Conservation (phyloP, 2,329 filamentous ascomycete genomes). For the Penicillium psychrosexuale region DNA sequence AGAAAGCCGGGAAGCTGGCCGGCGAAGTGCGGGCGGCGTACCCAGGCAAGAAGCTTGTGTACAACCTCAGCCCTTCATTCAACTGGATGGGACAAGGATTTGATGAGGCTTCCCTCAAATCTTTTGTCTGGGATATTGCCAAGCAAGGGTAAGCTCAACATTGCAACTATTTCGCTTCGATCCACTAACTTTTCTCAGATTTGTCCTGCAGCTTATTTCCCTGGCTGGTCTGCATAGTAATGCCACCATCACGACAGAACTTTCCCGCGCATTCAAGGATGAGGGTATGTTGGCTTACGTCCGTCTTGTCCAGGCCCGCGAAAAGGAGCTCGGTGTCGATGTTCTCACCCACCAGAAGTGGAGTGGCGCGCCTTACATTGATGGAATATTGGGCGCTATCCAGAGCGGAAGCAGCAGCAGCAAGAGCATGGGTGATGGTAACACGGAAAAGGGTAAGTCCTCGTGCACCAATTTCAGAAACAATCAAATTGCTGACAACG, state of each 20-base stretch:
- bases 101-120: slow-evolving; percentile 73
- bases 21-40: slow-evolving; percentile 66
- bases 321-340: slow-evolving; percentile 88
- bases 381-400: slow-evolving; percentile 84
- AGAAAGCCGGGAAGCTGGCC: slow-evolving; percentile 72
- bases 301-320: slow-evolving; percentile 81
- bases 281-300: slow-evolving; percentile 98
- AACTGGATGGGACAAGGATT: slow-evolving; percentile 99
- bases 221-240: slow-evolving; percentile 63
- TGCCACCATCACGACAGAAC: slow-evolving; percentile 65
- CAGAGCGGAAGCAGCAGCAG: slow-evolving; percentile 86
- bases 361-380: slow-evolving; percentile 71
- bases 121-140: slow-evolving; percentile 95
- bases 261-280: slow-evolving; percentile 77
- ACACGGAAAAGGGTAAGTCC: slow-evolving; percentile 64
- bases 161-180: neutral
- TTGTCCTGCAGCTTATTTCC: slow-evolving; percentile 63
- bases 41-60: slow-evolving; percentile 86
- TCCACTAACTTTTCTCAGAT: slow-evolving; percentile 38
- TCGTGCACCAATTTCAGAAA: neutral
- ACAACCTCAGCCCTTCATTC: slow-evolving; percentile 95
- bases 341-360: slow-evolving; percentile 91
- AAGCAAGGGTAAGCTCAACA: slow-evolving; percentile 68
- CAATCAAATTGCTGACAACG: neutral
- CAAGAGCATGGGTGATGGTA: slow-evolving; percentile 92